Evolutionary conservation across 495 filamentous ascomycete species (phyloP), one percentile per base, ranked within the genome.

Genomic region (Penicillium arizonense): DNA sequence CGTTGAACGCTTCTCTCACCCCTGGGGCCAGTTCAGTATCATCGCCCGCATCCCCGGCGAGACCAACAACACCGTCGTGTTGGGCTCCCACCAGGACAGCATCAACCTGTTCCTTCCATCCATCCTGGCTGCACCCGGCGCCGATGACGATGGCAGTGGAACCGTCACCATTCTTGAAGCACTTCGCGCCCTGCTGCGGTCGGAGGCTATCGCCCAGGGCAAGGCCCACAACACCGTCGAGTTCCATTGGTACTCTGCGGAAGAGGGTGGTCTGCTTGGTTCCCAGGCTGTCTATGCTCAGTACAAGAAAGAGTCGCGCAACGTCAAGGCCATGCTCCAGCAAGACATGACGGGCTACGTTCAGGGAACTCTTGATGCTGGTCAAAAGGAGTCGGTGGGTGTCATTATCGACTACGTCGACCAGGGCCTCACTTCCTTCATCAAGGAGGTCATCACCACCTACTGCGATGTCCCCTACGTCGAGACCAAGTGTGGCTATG

Each of bases 291-390:
- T 99, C 68, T 97, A 96, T 71, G 77, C 81, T 11, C 68, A 76
- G n/a, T 99, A 99, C 64, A 88, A 89, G 68, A 84, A 85, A 63
- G 62, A 82, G 20, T 77, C 79, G 23, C 77, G 86, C 16, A 85
- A 96, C 55, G 79, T 99, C 64, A 94, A 92, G 71, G 94, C 94
- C 21, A 97, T 99, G 94, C 79, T 99, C 39, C 95, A 99, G 76
- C 94, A 99, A 69, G 94, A 99, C 68, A 99, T 97, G 94, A 97
- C 94, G 2, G 94, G 94, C 9, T 97, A 87, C 66, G 79, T 91
- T 4, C 84, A 91, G 52, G 86, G 85, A 36, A 96, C 94, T 0
- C 73, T 95, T 13, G 84, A 90, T 50, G 89, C 90, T 11, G 92
- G 92, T 40, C 79, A 87, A 65, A 77, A 84, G 13, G 95, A 97